Percentiles rank a stretch among this genome's conserved stretches.
Evolutionary conservation across 805 yeast species (phyloP).

Genomic region (Pichia deserticola): DNA sequence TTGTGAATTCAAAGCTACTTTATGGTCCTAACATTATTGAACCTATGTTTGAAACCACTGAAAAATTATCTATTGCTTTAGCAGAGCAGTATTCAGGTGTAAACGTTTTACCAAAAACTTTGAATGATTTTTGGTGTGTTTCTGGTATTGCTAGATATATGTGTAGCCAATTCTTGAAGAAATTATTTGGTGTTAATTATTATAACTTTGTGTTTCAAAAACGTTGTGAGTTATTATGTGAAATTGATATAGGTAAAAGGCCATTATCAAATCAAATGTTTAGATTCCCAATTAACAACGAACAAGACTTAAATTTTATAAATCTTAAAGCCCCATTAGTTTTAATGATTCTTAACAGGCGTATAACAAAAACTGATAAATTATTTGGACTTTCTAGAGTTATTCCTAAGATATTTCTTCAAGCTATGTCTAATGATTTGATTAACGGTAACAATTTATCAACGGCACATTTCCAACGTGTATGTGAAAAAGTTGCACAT

Average conservation of each 20-base stretch:
- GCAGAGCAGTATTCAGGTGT: constrained; percentile 94
- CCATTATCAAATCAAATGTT: constrained; percentile 73
- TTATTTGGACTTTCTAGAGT: constrained; percentile 89
- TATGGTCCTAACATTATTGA: constrained; percentile 74
- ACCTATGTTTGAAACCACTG: constrained; percentile 66
- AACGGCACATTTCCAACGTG: constrained; percentile 78
- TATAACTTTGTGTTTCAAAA: constrained; percentile 63
- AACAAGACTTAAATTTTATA: constrained; percentile 59
- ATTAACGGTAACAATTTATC: constrained; percentile 67
- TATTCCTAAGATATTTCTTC: constrained; percentile 81
- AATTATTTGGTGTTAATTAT: constrained; percentile 78
- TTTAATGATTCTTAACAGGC: constrained; percentile 70
- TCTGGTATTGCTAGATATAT: constrained; percentile 79
- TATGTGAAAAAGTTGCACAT: constrained; percentile 93
- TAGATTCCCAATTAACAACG: constrained; percentile 51
- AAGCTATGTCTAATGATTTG: constrained; percentile 93
- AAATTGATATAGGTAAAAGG: constrained; percentile 66
- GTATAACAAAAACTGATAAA: constrained; percentile 95
- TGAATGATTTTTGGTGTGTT: constrained; percentile 84
- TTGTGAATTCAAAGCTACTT: constrained; percentile 52
- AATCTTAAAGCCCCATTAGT: constrained; percentile 81
- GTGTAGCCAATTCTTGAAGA: constrained; percentile 63
- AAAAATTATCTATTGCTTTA: constrained; percentile 56
- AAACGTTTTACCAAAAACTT: constrained; percentile 71
- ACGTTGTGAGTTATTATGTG: constrained; percentile 58